A percentile compares a stretch with the other conserved stretches of the same genome.
These are phyloP conservation scores for Fomitopsis schrenkii DNA, from an alignment of 1,284 basidiomycete genomes.

Conservation along the genomic window DNA sequence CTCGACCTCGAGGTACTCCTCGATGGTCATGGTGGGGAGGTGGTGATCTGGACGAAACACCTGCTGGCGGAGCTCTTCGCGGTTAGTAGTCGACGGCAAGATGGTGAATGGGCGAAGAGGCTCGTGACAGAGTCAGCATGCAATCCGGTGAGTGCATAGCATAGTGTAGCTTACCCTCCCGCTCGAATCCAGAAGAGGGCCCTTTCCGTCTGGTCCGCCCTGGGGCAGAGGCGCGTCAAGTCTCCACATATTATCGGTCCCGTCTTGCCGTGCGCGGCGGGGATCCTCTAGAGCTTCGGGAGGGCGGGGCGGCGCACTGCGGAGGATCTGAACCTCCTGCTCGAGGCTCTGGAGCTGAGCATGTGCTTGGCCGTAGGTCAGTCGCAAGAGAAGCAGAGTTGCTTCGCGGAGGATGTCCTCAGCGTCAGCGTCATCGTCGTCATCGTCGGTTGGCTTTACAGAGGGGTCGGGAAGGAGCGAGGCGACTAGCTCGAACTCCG, in stretches of 20 bases:
- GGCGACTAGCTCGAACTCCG: conserved; percentile 57
- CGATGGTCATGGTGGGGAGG: conserved; percentile 94
- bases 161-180: conserved; percentile 56
- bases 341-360: conserved; percentile 65
- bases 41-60: conserved; percentile 88
- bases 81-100: conserved; percentile 70
- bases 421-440: conserved; percentile 54
- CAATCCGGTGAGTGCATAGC: neutral
- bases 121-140: conserved; percentile 31
- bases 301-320: conserved; percentile 42
- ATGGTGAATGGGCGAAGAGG: conserved; percentile 89
- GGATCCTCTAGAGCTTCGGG: conserved; percentile 30
- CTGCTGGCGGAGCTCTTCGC: conserved; percentile 68
- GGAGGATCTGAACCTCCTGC: conserved; percentile 75
- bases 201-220: conserved; percentile 43
- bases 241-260: conserved; percentile 68
- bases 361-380: conserved; percentile 70
- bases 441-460: conserved; percentile 31
- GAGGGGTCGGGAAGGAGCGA: conserved; percentile 50
- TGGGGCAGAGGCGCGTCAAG: conserved; percentile 52
- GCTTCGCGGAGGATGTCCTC: conserved; percentile 67
- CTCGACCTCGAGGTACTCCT: conserved; percentile 93
- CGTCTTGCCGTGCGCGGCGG: conserved; percentile 35
- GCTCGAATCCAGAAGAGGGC: conserved; percentile 67
- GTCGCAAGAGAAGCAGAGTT: conserved; percentile 66